These are phyloP conservation scores for Cladosporium sp. DNA, from an alignment of 2,329 filamentous ascomycete genomes.

Conservation along the genomic window DNA sequence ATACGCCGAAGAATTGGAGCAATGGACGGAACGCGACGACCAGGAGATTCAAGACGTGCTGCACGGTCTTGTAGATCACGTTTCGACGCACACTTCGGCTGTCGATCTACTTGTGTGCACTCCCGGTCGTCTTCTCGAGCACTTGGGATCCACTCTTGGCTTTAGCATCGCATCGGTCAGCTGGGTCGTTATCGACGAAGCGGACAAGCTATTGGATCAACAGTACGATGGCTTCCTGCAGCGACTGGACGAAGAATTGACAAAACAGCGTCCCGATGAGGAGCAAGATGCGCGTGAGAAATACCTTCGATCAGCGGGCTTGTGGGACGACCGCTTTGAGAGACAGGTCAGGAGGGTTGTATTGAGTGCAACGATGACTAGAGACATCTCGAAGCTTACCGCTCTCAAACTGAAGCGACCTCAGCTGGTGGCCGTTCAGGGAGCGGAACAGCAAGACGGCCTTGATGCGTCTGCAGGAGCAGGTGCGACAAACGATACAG, in stretches of 20 bases:
- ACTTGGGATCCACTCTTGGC: slow-evolving; percentile 76
- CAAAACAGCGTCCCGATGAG: slow-evolving; percentile 14
- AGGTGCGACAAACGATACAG: slow-evolving; percentile 16
- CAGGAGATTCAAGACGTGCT: slow-evolving; percentile 36
- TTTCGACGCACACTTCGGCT: slow-evolving; percentile 63
- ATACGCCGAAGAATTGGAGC: slow-evolving; percentile 18
- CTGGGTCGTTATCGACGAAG: slow-evolving; percentile 92
- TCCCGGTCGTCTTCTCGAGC: slow-evolving; percentile 86
- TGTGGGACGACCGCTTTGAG: slow-evolving; percentile 37
- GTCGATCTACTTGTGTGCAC: slow-evolving; percentile 90
- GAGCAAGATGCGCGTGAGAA: slow-evolving; percentile 26
- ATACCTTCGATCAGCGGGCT: slow-evolving; percentile 18
- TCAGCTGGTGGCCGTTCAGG: slow-evolving; percentile 70
- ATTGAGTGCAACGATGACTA: slow-evolving; percentile 87
- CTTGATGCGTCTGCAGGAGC: slow-evolving; percentile 28
- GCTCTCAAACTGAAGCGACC: slow-evolving; percentile 70
- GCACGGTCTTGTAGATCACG: slow-evolving; percentile 54
- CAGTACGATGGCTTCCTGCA: slow-evolving; percentile 30
- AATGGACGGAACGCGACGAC: slow-evolving; percentile 13
- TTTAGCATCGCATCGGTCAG: slow-evolving; percentile 74
- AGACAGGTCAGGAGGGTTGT: slow-evolving; percentile 69
- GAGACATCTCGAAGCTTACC: slow-evolving; percentile 74
- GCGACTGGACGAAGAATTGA: slow-evolving; percentile 23
- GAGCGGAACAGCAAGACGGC: slow-evolving; percentile 32
- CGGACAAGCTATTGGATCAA: slow-evolving; percentile 85